Evolutionary conservation across 2,329 filamentous ascomycete genomes (phyloP).

Genomic region (Cladosporium sp.): DNA sequence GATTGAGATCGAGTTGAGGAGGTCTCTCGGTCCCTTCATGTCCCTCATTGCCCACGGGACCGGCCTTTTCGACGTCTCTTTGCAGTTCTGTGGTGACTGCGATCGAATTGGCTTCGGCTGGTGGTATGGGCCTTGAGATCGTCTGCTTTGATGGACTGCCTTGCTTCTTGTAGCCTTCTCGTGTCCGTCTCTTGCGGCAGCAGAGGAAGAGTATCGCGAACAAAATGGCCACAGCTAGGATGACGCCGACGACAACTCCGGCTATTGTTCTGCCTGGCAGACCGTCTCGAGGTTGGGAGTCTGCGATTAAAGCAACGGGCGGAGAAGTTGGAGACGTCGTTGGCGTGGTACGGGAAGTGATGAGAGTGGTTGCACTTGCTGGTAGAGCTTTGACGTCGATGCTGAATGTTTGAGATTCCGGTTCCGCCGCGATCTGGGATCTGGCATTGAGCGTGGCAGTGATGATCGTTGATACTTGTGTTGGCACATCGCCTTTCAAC

Average conservation of each 20-base stretch:
- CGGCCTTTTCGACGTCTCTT: conserved; percentile 42
- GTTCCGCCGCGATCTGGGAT: conserved; percentile 29
- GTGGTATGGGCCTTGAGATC: conserved; percentile 44
- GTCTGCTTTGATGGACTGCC: conserved; percentile 34
- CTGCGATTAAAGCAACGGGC: conserved; percentile 14
- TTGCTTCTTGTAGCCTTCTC: conserved; percentile 22
- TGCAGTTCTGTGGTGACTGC: conserved; percentile 28
- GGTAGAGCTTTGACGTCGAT: conserved; percentile 37
- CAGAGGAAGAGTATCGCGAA: conserved; percentile 30
- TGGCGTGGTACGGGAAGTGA: conserved; percentile 20
- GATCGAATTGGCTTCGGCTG: conserved; percentile 31
- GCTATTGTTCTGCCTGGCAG: conserved; percentile 33
- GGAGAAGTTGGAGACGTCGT: conserved; percentile 6
- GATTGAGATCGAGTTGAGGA: conserved; percentile 41
- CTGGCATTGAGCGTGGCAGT: conserved; percentile 47
- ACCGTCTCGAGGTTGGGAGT: background rate
- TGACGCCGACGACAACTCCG: conserved; percentile 35
- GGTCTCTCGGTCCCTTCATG: conserved; percentile 28
- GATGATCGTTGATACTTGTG: conserved; percentile 41
- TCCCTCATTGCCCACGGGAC: conserved; percentile 25
- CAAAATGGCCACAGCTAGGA: conserved; percentile 31
- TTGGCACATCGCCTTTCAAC: conserved; percentile 53
- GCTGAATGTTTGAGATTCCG: conserved; percentile 46
- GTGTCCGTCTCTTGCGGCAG: conserved; percentile 28
- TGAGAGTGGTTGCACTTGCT: conserved; percentile 22